Evolutionary conservation across 2,329 filamentous ascomycete species (phyloP).

Genomic region (Aspergillus puulaauensis): DNA sequence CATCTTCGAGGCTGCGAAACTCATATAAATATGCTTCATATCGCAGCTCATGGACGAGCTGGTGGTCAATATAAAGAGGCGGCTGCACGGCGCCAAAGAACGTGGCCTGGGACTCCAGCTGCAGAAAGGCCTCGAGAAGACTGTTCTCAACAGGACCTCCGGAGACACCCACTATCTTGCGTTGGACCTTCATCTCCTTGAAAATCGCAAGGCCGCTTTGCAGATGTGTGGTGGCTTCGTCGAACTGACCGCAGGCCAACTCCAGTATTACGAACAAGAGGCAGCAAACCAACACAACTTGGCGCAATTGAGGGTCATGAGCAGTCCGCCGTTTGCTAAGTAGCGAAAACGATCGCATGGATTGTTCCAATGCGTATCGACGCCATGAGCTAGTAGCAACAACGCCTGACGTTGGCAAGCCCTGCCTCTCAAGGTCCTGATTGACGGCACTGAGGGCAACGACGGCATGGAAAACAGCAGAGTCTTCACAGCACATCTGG

Average conservation of each 20-base stretch:
- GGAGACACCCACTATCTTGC: too few relatives aligned
- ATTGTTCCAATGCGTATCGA: constrained; percentile 11
- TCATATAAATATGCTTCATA: not conserved
- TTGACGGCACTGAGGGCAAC: constrained; percentile 8
- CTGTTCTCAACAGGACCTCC: not conserved
- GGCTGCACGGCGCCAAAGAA: not conserved
- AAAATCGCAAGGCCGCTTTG: constrained; percentile 4
- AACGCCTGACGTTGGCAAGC: not conserved
- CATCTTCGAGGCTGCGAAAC: not conserved
- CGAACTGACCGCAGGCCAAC: constrained; percentile 1
- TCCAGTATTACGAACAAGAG: constrained; percentile 9
- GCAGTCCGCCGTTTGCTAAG: not conserved
- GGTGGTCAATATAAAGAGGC: not conserved
- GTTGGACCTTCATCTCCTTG: not conserved
- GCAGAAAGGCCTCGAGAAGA: constrained; percentile 5
- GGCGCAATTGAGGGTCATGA: constrained; percentile 5
- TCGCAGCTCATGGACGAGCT: not conserved
- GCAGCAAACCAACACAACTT: constrained; percentile 11
- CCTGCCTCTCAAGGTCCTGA: not conserved
- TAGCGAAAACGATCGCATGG: not conserved
- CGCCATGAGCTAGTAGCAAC: not conserved
- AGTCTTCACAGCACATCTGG: constrained; percentile 5
- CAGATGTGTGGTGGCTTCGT: constrained; percentile 9
- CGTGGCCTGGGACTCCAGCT: constrained; percentile 3
- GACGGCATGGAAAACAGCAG: constrained; percentile 8